Evolutionary conservation across 108 stramenopile genomes (phyloP), one percentile per base, ranked within the genome.

Genomic region (Nitzschia sp.): DNA sequence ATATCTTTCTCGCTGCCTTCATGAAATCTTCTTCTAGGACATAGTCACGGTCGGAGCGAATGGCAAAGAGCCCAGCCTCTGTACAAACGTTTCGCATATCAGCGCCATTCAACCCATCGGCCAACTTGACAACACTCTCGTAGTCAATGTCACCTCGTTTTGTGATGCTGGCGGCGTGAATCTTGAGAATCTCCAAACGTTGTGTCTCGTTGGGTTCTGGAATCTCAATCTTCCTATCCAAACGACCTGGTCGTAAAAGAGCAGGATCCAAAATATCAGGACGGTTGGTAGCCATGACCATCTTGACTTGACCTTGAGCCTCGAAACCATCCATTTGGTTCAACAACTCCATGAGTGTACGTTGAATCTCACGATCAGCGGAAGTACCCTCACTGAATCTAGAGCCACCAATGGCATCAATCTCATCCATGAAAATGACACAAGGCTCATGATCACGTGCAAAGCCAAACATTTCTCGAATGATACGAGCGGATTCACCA

Each of bases 281-380:
- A 66, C 98, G 89, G 81, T 99, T 99, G 26, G 98, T 99, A 6
- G 98, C 98, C 97, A 98, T 98, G 67, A 99, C 97, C 85, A 98
- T 96, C 75, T 99, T 99, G 26, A 99, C 97, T 63, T 88, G 84
- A 38, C 94, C 97, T 65, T 96, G 89, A 22, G 83, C 86, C 66
- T 98, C 96, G 69, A 99, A 99, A 8, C 98, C 98, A 76, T 99
- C 98, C 89, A 99, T 94, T 76, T 99, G 97, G 65, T 97, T 97
- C 68, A 99, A 78, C 43, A 99, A 81, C 66, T 99, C 97, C 95
- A 99, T 96, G 11, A 99, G 80, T 29, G 98, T 99, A 38, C 97
- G 94, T 73, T 99, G 98, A 79, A 99, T 97, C 78, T 99, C 98
- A 54, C 97, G 92, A 89, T 97, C 96, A 7, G 95, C 95, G 8